A percentile compares a stretch with the other conserved stretches of the same genome.
Conservation (phyloP, 2,329 filamentous ascomycete species). For the Thermomyces lanuginosus region DNA sequence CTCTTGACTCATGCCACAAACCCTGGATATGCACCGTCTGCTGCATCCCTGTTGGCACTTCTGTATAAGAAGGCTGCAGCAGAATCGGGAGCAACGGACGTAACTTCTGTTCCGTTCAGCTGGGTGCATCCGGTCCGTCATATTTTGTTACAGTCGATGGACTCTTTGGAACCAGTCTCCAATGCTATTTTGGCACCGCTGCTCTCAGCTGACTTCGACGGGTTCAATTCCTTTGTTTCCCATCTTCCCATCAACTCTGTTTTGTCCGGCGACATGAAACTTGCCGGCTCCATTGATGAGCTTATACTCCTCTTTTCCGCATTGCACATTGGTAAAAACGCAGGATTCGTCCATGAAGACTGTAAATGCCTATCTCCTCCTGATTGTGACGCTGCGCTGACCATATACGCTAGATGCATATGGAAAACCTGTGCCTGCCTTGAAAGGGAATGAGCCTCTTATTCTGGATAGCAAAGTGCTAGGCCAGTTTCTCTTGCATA, state of each 20-base stretch:
- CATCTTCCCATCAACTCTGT: slow-evolving; percentile 37
- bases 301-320: slow-evolving; percentile 48
- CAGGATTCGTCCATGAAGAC: slow-evolving; percentile 52
- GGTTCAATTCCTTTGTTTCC: slow-evolving; percentile 36
- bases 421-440: slow-evolving; percentile 9
- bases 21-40: slow-evolving; percentile 14
- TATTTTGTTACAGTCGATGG: slow-evolving; percentile 20
- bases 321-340: slow-evolving; percentile 55
- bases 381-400: slow-evolving; percentile 8
- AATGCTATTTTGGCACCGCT: slow-evolving; percentile 22
- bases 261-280: slow-evolving; percentile 30
- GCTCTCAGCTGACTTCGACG: slow-evolving; percentile 17
- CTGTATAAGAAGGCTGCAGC: slow-evolving; percentile 16
- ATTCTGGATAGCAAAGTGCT: slow-evolving; percentile 21
- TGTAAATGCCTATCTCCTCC: slow-evolving; percentile 23
- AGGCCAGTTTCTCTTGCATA: slow-evolving; percentile 26
- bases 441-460: slow-evolving; percentile 9
- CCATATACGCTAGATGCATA: slow-evolving; percentile 12
- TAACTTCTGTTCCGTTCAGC: slow-evolving; percentile 7
- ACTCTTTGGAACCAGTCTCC: slow-evolving; percentile 20
- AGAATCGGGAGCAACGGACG: slow-evolving; percentile 1
- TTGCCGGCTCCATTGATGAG: slow-evolving; percentile 33
- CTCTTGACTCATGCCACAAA: slow-evolving; percentile 18
- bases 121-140: slow-evolving; percentile 24
- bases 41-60: slow-evolving; percentile 14